Base-by-base conservation (phyloP, 371 early-diverging fungal species). In the Lichtheimia ornata region DNA sequence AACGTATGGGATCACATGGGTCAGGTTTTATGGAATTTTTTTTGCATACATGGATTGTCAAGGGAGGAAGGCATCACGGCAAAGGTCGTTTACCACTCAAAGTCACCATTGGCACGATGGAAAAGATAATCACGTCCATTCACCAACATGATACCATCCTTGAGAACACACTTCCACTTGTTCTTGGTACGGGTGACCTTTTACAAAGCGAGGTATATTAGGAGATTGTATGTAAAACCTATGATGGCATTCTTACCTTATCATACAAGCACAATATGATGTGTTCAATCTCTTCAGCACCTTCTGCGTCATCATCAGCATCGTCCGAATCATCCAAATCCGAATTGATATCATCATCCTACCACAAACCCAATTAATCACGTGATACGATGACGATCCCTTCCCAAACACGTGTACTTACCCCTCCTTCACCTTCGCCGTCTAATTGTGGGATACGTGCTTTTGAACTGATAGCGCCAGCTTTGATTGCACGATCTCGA, bases 141-240 rank as follows among this genome's bases (percentile, higher is more conserved):
- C 52, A 96, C 89, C 62, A 92, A 73, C 81, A 95, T 91, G 64
- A 98, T 93, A 25, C 98, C 98, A 67, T 97, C 98, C 73, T 92
- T 91, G 50, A 98, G 82, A 9, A 91, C 88, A 70, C 96, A 95
- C 84, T 95, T 95, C 97, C 97, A 98, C 79, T 94, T 94, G 85
- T 95, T 98, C 79, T 96, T 97, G 62, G 94, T 94, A 61, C 97
- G 88, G 17, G 89, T 88, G 28, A 96, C 93, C 83, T 81, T 81
- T 49, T 20, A 58, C 14, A n/a, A 52, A 22, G 15, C 14, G 35
- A 7, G 12, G 43, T 17, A 22, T 20, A 22, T 43, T 13, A 56
- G 43, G 9, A n/a, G 13, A 7, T n/a, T 22, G 28, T n/a, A 40
- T 41, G 6, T 41, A 40, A 22, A 54, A 2, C 45, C 15, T 5